Conservation (phyloP, 2,329 filamentous ascomycete genomes). For the Penicillium sp. region DNA sequence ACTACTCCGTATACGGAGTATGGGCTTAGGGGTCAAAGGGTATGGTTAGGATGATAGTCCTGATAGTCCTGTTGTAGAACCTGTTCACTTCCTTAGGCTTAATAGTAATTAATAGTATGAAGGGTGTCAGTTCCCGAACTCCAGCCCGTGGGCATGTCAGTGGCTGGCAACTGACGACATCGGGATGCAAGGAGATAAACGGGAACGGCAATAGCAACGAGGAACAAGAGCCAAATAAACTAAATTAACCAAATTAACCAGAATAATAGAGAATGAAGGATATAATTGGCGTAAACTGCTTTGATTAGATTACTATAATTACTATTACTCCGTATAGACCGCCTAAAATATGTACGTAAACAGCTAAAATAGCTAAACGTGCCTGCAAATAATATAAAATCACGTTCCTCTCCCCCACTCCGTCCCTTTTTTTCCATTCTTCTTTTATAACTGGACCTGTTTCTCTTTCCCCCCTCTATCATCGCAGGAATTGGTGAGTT, state of each 20-base stretch:
- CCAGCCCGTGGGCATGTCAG: conserved; percentile 1
- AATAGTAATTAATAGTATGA: too few relatives aligned
- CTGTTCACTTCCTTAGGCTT: neutral
- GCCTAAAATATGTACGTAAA: neutral
- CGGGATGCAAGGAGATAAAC: conserved; percentile 4
- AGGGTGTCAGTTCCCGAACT: neutral
- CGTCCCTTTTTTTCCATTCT: conserved; percentile 7
- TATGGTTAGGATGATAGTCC: neutral
- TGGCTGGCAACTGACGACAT: conserved; percentile 9
- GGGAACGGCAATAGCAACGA: neutral
- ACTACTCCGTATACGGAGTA: neutral
- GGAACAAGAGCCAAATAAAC: neutral
- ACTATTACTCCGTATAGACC: neutral
- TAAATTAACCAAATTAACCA: too few relatives aligned
- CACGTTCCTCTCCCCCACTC: neutral
- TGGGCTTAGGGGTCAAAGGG: neutral
- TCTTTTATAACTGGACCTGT: neutral
- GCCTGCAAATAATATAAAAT: neutral
- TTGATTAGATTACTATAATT: neutral
- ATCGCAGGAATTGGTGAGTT: neutral
- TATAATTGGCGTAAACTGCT: neutral
- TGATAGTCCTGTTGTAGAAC: neutral
- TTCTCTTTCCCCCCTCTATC: neutral
- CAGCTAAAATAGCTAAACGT: neutral
- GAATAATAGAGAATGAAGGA: neutral